phyloP scores from a whole-genome alignment of 2,329 filamentous ascomycete species.

The Trichoderma sp. region DNA sequence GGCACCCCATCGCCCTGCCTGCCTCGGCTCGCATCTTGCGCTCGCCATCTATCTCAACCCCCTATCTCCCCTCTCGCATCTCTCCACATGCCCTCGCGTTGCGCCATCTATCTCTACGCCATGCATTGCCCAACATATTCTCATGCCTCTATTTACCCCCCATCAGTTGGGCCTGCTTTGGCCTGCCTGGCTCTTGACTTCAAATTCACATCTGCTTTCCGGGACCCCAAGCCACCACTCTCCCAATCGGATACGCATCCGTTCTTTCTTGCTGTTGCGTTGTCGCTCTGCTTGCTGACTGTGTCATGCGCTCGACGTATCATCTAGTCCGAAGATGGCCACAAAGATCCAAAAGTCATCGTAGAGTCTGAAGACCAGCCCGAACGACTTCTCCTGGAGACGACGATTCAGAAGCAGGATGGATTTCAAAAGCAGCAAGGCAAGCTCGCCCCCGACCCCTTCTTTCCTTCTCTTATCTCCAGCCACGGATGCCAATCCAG shows the following conservation, averaged over 20 bases:
- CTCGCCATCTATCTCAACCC: background rate
- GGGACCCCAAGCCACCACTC: background rate
- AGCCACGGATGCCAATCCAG: background rate
- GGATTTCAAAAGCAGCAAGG: constrained; percentile 98
- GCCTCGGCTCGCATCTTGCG: background rate
- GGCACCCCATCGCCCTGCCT: background rate
- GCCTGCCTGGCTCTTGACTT: background rate
- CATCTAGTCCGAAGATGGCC: constrained; percentile 56
- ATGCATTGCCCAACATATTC: background rate
- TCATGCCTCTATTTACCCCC: background rate
- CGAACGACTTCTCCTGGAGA: constrained; percentile 80
- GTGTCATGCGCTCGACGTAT: background rate
- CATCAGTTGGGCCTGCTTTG: background rate
- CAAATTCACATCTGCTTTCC: background rate
- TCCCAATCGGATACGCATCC: background rate
- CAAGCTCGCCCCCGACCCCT: constrained; percentile 42
- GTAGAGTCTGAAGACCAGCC: constrained; percentile 95
- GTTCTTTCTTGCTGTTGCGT: background rate
- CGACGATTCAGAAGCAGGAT: constrained; percentile 89
- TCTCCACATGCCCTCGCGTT: background rate
- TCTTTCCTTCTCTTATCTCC: background rate
- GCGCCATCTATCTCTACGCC: background rate
- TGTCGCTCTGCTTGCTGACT: constrained; percentile 15
- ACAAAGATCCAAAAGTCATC: constrained; percentile 83
- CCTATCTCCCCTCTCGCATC: background rate